A percentile compares a stretch with the other conserved stretches of the same genome.
These are phyloP conservation scores for Paxillus ammoniavirescens DNA, from an alignment of 768 basidiomycete genomes.

Conservation along the genomic window DNA sequence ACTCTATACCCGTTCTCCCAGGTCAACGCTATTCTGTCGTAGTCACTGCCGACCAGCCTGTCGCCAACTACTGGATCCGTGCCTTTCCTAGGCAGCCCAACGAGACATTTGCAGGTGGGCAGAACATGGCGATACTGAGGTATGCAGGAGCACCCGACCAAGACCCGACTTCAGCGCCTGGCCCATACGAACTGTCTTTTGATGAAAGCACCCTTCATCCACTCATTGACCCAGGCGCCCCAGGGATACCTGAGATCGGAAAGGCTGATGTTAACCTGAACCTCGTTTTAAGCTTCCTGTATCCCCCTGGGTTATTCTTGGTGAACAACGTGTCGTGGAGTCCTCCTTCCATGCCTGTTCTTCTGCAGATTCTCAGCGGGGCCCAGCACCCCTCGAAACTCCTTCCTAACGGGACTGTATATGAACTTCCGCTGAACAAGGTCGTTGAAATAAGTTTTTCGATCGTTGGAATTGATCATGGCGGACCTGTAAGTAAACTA, in stretches of 20 bases:
- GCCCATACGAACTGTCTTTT: constrained; percentile 9
- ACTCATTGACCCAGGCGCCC: constrained; percentile 10
- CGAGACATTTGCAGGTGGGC: constrained; percentile 34
- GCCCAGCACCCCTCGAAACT: constrained; percentile 43
- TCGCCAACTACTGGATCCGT: constrained; percentile 41
- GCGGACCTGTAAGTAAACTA: constrained; percentile 28
- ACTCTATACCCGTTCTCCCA: constrained; percentile 32
- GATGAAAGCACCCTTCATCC: not conserved
- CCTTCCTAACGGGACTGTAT: constrained; percentile 48
- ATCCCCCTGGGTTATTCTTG: not conserved
- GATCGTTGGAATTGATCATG: constrained; percentile 21
- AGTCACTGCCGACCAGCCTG: constrained; percentile 37
- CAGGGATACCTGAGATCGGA: constrained; percentile 17
- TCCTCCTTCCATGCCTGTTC: constrained; percentile 14
- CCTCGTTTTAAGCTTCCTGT: constrained; percentile 7
- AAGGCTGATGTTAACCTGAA: constrained; percentile 27
- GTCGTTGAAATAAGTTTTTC: constrained; percentile 49
- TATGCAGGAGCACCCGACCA: constrained; percentile 20
- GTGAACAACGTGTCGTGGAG: constrained; percentile 9
- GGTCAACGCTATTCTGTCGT: constrained; percentile 51
- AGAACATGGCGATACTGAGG: constrained; percentile 17
- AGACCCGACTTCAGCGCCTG: constrained; percentile 28
- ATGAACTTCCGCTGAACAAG: constrained; percentile 42
- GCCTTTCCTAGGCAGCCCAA: constrained; percentile 11
- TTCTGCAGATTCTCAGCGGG: constrained; percentile 58